Conservation (phyloP, 2,329 filamentous ascomycete genomes). For the Aspergillus vadensis region DNA sequence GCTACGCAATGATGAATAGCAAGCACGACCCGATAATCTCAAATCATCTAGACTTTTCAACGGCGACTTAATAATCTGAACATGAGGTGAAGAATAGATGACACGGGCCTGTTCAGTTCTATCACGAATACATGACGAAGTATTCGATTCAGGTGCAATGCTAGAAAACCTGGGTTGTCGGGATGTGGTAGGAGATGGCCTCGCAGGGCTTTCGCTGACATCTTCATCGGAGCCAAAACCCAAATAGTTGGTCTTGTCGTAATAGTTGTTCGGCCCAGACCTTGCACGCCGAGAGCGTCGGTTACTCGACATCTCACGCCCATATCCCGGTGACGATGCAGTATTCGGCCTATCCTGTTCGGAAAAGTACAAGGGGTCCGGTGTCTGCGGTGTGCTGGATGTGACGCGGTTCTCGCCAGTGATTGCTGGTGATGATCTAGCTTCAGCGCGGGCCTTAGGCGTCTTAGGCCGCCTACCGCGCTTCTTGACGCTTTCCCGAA, state of each 20-base stretch:
- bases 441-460: neutral
- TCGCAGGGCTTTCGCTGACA: neutral
- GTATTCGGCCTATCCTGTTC: neutral
- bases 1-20: constrained; percentile 18
- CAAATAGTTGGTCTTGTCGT: constrained; percentile 22
- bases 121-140: neutral
- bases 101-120: neutral
- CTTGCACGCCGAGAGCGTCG: constrained; percentile 34
- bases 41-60: constrained; percentile 17
- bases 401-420: neutral
- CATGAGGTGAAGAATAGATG: neutral
- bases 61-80: constrained; percentile 4
- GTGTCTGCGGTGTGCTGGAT: neutral
- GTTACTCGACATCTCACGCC: neutral
- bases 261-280: constrained; percentile 37
- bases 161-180: neutral
- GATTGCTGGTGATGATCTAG: neutral
- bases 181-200: neutral
- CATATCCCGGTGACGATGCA: neutral
- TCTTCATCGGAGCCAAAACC: constrained; percentile 20
- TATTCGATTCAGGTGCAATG: neutral
- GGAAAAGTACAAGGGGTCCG: neutral
- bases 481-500: neutral
- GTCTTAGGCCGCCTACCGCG: neutral
- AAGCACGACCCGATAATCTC: constrained; percentile 9